Percentiles rank a stretch among this genome's conserved stretches.
These are phyloP conservation scores for Schizopora paradoxa DNA, from an alignment of 1,284 basidiomycete genomes.

Conservation along the genomic window DNA sequence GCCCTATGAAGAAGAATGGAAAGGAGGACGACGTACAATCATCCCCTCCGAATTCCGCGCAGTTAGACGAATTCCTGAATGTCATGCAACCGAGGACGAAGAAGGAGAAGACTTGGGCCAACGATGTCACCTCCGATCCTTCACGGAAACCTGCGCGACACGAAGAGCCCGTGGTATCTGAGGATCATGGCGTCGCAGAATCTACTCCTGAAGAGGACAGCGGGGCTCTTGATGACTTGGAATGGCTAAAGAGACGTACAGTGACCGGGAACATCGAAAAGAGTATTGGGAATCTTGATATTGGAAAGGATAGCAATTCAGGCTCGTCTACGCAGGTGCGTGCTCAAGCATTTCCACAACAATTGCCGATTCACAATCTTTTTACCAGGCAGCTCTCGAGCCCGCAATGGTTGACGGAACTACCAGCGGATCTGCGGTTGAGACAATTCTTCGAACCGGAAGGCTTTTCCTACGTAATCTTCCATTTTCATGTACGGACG, in stretches of 20 bases:
- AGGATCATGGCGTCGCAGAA: conserved; percentile 19
- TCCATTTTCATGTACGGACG: conserved; percentile 76
- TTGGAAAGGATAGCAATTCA: too few species aligned
- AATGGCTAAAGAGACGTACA: conserved; percentile 73
- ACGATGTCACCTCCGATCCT: conserved; percentile 33
- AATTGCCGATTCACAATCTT: too few species aligned
- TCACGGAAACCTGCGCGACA: conserved; percentile 9
- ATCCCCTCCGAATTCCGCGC: conserved; percentile 27
- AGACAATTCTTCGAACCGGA: conserved; percentile 71
- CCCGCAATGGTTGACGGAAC: too few species aligned
- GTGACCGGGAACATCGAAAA: too few species aligned
- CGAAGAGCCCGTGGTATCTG: too few species aligned
- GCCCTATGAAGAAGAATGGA: conserved; percentile 14
- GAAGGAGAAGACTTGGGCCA: conserved; percentile 66
- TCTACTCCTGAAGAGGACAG: conserved; percentile 27
- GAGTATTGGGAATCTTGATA: too few species aligned
- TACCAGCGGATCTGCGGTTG: conserved; percentile 42
- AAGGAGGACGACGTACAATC: conserved; percentile 5
- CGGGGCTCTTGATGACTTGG: conserved; percentile 50
- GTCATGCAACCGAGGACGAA: conserved; percentile 56
- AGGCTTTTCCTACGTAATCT: conserved; percentile 92
- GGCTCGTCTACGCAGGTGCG: too few species aligned
- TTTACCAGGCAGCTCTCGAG: too few species aligned
- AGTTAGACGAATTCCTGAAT: conserved; percentile 55
- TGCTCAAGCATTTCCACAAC: too few species aligned